Conservation (phyloP, 2,329 filamentous ascomycete species). For the Phialophora expanda region DNA sequence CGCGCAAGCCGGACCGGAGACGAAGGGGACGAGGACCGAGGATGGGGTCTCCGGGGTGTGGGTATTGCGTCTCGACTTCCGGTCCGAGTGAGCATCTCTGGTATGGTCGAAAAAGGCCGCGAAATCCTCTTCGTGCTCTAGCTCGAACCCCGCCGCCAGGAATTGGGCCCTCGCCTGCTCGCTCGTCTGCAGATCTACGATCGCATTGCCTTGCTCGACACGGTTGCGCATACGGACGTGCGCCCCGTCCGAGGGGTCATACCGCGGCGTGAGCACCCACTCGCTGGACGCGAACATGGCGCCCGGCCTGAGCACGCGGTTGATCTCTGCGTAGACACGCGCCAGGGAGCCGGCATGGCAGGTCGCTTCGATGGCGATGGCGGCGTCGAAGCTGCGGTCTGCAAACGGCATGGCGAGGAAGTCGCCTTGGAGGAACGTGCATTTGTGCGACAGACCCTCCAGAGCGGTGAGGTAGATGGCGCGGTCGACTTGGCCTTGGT, state of each 20-base stretch:
- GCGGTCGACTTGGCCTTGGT: slow-evolving; percentile 41
- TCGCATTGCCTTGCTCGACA: slow-evolving; percentile 42
- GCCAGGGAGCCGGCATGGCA: slow-evolving; percentile 41
- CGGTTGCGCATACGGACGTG: slow-evolving; percentile 40
- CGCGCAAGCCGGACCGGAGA: not conserved
- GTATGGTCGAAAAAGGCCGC: slow-evolving; percentile 33
- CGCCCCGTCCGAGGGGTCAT: slow-evolving; percentile 36
- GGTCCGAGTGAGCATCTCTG: not conserved
- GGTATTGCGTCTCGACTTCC: not conserved
- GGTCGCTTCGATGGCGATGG: slow-evolving; percentile 43
- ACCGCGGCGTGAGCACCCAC: slow-evolving; percentile 43
- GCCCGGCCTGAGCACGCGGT: slow-evolving; percentile 43
- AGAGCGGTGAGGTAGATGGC: slow-evolving; percentile 32
- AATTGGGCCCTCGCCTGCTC: slow-evolving; percentile 37
- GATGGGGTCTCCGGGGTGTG: not conserved
- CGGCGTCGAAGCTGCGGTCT: slow-evolving; percentile 41
- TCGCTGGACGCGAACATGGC: slow-evolving; percentile 42
- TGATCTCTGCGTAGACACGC: slow-evolving; percentile 41
- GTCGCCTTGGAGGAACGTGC: slow-evolving; percentile 39
- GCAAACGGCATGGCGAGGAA: slow-evolving; percentile 42
- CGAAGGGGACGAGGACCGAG: not conserved
- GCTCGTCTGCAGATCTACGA: slow-evolving; percentile 40
- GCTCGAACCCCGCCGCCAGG: slow-evolving; percentile 39
- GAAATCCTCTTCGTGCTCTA: slow-evolving; percentile 41
- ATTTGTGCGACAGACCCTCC: slow-evolving; percentile 31